These are phyloP conservation scores for Sequoia sempervirens DNA, from an alignment of 75 land plant species.

Conservation along the genomic window DNA sequence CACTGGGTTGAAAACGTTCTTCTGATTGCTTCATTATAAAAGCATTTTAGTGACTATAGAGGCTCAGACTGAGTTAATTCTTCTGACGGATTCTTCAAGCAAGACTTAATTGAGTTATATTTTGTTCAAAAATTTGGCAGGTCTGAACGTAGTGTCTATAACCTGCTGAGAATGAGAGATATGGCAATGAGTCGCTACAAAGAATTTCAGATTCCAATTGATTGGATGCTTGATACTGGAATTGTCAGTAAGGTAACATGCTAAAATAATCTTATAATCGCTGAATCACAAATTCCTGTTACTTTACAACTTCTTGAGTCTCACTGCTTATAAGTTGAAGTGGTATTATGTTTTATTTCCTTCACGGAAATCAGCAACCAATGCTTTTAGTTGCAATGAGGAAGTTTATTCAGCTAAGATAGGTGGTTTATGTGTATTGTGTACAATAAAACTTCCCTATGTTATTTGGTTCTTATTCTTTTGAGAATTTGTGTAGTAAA, in stretches of 20 bases:
- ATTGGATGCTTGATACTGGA: conserved; percentile 74
- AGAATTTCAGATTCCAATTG: conserved; percentile 65
- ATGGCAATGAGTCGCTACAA: conserved; percentile 44
- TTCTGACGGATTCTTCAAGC: not conserved
- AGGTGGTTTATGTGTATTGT: not conserved
- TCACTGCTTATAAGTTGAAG: not conserved
- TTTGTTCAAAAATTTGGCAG: conserved; percentile 12
- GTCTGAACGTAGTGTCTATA: conserved; percentile 59
- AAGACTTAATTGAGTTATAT: not conserved
- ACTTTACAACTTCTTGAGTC: not conserved
- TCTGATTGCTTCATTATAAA: not conserved
- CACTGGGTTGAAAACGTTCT: not conserved
- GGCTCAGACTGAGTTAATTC: not conserved
- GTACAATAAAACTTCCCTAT: not conserved
- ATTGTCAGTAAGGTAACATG: conserved; percentile 52
- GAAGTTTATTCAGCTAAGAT: not conserved
- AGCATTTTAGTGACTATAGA: not conserved
- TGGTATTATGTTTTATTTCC: not conserved
- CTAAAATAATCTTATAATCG: not conserved
- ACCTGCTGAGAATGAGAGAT: conserved; percentile 49
- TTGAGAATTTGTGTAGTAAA: not conserved
- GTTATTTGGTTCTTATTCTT: not conserved
- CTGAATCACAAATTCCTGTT: not conserved
- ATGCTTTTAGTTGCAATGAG: not conserved
- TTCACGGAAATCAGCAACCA: not conserved